Evolutionary conservation across 2,329 filamentous ascomycete species (phyloP).

Genomic region (Fusarium sp.): DNA sequence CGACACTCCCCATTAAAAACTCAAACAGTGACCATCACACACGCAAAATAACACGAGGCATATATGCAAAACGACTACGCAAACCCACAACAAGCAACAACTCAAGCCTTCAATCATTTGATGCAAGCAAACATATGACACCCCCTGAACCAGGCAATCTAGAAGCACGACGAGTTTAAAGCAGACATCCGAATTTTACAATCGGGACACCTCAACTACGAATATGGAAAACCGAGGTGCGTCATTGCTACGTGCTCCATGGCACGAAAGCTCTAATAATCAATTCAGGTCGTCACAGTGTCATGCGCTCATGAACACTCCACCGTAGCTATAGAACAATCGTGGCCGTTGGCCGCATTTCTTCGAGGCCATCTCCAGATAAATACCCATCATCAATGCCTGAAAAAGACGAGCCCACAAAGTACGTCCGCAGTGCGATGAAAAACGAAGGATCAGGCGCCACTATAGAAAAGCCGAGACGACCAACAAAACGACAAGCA

Average conservation of each 20-base stretch:
- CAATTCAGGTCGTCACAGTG: too few species aligned
- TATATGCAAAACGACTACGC: not conserved
- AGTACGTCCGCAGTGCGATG: too few species aligned
- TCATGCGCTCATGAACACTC: too few species aligned
- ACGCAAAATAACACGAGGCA: not conserved
- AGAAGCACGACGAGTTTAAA: not conserved
- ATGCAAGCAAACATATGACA: not conserved
- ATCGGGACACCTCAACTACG: not conserved
- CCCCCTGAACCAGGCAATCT: not conserved
- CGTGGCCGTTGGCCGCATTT: too few species aligned
- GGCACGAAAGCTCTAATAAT: too few species aligned
- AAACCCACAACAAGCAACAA: not conserved
- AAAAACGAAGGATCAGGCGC: too few species aligned
- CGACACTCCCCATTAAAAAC: not conserved
- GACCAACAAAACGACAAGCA: not conserved
- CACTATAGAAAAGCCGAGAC: not conserved
- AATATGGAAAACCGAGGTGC: not conserved
- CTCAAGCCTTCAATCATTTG: not conserved
- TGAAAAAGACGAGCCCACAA: too few species aligned
- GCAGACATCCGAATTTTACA: not conserved
- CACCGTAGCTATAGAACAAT: too few species aligned
- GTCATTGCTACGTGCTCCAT: too few species aligned
- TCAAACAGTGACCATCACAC: too few species aligned
- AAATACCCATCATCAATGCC: too few species aligned
- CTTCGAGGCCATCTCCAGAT: too few species aligned